A percentile compares a stretch with the other conserved stretches of the same genome.
These are phyloP conservation scores for Acacia pycnantha DNA, from an alignment of 331 rosid species.

Conservation along the genomic window DNA sequence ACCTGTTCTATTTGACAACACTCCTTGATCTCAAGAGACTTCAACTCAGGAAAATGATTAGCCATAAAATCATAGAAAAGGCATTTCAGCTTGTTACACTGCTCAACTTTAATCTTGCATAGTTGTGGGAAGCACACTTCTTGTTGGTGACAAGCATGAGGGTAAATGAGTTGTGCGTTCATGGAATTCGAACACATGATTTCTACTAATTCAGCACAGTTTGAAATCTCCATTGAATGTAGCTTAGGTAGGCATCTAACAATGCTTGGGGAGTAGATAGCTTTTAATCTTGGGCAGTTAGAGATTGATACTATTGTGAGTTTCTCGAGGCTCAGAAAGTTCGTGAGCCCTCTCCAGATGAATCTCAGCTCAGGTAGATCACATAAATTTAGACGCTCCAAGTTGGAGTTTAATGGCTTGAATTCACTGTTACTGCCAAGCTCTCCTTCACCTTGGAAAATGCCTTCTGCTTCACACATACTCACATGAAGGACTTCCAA, in stretches of 20 bases:
- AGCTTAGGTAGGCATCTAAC: neutral
- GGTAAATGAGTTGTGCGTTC: neutral
- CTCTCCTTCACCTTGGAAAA: conserved; percentile 4
- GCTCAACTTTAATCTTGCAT: neutral
- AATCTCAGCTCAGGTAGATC: neutral
- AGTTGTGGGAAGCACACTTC: conserved; percentile 4
- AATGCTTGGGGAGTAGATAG: neutral
- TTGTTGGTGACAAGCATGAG: neutral
- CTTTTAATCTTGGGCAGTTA: neutral
- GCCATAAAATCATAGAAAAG: conserved; percentile 3
- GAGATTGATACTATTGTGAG: neutral
- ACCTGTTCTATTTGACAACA: neutral
- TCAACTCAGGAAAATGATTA: neutral
- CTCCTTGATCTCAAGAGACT: neutral
- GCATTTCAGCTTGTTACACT: neutral
- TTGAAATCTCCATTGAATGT: neutral
- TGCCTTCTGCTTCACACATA: neutral
- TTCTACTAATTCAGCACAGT: conserved; percentile 1
- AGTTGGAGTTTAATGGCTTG: neutral
- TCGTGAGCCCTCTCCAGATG: neutral
- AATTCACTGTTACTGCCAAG: neutral
- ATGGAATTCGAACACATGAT: neutral
- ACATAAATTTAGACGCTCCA: neutral
- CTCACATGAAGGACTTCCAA: neutral
- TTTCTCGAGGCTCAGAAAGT: neutral